A percentile compares a stretch with the other conserved stretches of the same genome.
Evolutionary conservation across 805 yeast species (phyloP).

Genomic region (Metschnikowia colocasiae): DNA sequence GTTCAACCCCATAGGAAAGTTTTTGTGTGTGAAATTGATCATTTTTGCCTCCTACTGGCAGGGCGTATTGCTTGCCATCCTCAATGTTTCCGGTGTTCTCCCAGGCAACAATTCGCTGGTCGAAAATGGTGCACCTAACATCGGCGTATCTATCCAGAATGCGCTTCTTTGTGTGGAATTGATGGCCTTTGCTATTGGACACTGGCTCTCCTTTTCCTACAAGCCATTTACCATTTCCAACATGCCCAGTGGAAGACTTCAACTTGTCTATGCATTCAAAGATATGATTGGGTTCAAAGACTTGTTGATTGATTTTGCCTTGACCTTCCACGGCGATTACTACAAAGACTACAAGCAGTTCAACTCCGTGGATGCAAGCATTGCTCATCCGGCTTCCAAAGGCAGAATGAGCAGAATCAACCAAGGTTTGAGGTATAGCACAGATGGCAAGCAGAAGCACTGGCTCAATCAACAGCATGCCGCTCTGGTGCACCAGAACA

Average conservation of each 20-base stretch:
- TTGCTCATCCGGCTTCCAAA: conserved; percentile 64
- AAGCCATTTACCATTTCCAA: conserved; percentile 58
- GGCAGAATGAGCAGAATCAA: conserved; percentile 66
- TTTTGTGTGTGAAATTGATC: conserved; percentile 86
- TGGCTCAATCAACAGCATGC: conserved; percentile 52
- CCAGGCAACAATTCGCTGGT: conserved; percentile 30
- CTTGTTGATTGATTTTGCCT: conserved; percentile 70
- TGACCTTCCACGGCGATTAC: conserved; percentile 62
- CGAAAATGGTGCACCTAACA: conserved; percentile 27
- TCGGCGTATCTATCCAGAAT: conserved; percentile 68
- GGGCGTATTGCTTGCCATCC: conserved; percentile 56
- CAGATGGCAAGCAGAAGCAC: conserved; percentile 75
- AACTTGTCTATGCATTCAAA: conserved; percentile 57
- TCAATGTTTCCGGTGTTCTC: conserved; percentile 47
- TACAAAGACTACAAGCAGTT: conserved; percentile 76
- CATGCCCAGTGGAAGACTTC: conserved; percentile 67
- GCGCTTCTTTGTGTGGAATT: conserved; percentile 78
- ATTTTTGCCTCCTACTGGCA: conserved; percentile 99
- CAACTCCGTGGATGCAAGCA: conserved; percentile 70
- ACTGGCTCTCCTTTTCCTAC: conserved; percentile 80
- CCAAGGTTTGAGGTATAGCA: conserved; percentile 77
- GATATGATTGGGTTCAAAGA: conserved; percentile 82
- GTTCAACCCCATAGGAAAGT: conserved; percentile 88
- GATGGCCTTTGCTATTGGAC: conserved; percentile 83
- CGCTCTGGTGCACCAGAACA: conserved; percentile 8